phyloP scores from a whole-genome alignment of 2,329 filamentous ascomycete species.

The Fusarium humuli region DNA sequence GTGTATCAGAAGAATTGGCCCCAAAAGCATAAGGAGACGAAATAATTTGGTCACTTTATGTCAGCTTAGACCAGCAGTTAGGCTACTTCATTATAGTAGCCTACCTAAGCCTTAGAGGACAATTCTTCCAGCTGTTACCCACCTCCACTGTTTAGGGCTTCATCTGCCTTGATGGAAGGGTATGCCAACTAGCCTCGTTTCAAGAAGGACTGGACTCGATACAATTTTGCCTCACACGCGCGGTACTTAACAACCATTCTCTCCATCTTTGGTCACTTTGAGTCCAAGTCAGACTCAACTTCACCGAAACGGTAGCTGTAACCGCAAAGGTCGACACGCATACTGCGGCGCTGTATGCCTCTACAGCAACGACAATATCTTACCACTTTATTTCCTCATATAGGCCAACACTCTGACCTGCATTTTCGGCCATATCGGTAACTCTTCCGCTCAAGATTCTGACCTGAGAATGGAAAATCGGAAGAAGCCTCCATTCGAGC shows the following conservation, averaged over 20 bases:
- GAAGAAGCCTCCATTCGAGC: conserved; percentile 46
- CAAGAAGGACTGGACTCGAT: neutral
- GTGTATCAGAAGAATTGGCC: neutral
- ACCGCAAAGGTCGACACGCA: neutral
- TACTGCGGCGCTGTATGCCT: neutral
- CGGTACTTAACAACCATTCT: neutral
- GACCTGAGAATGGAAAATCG: conserved; percentile 29
- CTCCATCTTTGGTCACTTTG: neutral
- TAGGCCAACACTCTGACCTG: conserved; percentile 1
- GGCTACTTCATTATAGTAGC: neutral
- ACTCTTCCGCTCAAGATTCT: conserved; percentile 6
- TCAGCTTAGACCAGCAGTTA: neutral
- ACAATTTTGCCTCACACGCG: neutral
- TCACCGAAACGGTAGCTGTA: neutral
- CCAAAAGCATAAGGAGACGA: neutral
- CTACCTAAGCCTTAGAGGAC: neutral
- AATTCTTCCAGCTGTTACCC: neutral
- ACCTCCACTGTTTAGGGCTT: conserved; percentile 10
- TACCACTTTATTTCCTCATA: conserved; percentile 8
- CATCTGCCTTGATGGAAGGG: conserved; percentile 5
- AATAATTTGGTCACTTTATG: neutral
- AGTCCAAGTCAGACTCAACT: neutral
- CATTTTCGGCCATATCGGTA: conserved; percentile 8
- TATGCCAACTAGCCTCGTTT: conserved; percentile 12
- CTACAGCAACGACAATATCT: conserved; percentile 8